Percentiles rank a stretch among this genome's conserved stretches.
Evolutionary conservation across 305 asterid species (phyloP).

Genomic region (Coffea humblotiana): DNA sequence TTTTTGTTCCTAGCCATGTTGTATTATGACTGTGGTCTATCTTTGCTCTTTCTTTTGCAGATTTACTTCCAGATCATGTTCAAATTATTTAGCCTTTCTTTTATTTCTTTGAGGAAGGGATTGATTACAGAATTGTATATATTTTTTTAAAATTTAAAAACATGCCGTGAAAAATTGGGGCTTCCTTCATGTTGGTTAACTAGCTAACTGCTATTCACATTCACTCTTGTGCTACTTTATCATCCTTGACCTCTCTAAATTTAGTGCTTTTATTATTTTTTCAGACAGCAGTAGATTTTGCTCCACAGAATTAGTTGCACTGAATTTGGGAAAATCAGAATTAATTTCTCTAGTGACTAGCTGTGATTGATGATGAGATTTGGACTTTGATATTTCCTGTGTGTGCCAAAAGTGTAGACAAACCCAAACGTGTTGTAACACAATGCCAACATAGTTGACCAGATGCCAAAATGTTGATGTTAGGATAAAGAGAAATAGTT

Average conservation of each 20-base stretch:
- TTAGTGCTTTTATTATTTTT: neutral
- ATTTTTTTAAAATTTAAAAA: neutral
- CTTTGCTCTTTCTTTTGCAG: neutral
- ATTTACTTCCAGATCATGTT: neutral
- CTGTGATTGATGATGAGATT: neutral
- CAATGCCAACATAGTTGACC: neutral
- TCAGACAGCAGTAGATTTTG: neutral
- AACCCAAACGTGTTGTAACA: neutral
- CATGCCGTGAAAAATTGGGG: no score
- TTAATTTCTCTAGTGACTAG: neutral
- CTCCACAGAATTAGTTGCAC: neutral
- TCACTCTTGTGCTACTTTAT: neutral
- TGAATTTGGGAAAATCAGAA: neutral
- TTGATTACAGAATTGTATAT: neutral
- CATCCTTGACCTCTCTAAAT: neutral
- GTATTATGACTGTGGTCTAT: neutral
- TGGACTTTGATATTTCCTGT: no score
- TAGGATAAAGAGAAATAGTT: neutral
- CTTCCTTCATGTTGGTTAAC: neutral
- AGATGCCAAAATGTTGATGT: neutral
- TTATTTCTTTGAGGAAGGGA: neutral
- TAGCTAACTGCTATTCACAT: neutral
- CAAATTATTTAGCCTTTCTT: neutral
- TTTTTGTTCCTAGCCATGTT: neutral
- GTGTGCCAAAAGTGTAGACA: neutral